Conservation (phyloP, 257 asterid species). For the Rubia yunnanensis region DNA sequence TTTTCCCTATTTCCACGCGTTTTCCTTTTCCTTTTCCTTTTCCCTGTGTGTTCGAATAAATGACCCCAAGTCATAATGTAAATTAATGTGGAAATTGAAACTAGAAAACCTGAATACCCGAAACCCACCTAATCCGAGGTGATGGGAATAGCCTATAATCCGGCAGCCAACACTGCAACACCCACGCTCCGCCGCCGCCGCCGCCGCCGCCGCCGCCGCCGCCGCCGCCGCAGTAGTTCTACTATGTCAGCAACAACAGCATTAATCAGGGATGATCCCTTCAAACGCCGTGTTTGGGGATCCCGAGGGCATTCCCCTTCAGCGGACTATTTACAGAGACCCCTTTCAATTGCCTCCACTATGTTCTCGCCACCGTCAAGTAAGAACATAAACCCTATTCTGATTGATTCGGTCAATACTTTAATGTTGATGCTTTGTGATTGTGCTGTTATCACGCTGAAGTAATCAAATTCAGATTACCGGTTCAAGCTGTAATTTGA, state of each 20-base stretch:
- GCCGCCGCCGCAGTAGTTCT: constrained; percentile 28
- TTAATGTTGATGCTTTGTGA: background rate
- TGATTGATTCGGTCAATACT: too few species aligned
- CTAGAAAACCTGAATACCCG: too few species aligned
- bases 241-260: constrained; percentile 48
- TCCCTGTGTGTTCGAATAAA: too few species aligned
- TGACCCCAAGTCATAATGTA: too few species aligned
- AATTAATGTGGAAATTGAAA: too few species aligned
- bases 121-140: too few species aligned
- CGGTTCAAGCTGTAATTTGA: too few species aligned
- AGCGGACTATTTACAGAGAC: constrained; percentile 89
- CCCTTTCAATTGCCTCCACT: constrained; percentile 63
- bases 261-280: constrained; percentile 68
- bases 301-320: constrained; percentile 84
- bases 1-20: too few species aligned
- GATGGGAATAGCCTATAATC: constrained; percentile 71
- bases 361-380: constrained; percentile 78
- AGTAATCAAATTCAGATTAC: too few species aligned
- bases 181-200: too few species aligned
- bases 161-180: constrained; percentile 25
- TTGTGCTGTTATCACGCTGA: background rate
- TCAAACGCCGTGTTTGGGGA: constrained; percentile 75
- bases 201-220: too few species aligned
- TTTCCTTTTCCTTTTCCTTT: too few species aligned
- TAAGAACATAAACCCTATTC: constrained; percentile 9